Conservation (phyloP, 108 stramenopile genomes). For the Fistulifera solaris region DNA sequence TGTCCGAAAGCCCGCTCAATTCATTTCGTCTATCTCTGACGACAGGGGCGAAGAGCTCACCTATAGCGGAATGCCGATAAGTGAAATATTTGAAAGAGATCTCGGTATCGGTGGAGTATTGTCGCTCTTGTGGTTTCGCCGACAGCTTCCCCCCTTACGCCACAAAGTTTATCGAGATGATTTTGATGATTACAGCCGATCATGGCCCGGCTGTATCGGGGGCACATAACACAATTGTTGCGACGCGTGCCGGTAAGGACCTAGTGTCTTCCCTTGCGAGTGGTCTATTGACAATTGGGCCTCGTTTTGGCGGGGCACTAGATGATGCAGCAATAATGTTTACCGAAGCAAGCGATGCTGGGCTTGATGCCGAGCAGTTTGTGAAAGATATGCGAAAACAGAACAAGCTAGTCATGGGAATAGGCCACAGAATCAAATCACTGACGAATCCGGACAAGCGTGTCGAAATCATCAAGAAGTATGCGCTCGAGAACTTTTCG, state of each 20-base stretch:
- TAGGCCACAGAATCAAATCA: slow-evolving; percentile 83
- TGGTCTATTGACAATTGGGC: slow-evolving; percentile 84
- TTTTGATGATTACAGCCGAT: slow-evolving; percentile 85
- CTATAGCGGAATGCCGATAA: slow-evolving; percentile 85
- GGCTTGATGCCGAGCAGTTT: slow-evolving; percentile 55
- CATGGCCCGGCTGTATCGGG: slow-evolving; percentile 83
- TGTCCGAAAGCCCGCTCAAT: slow-evolving; percentile 87
- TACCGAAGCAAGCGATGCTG: slow-evolving; percentile 58
- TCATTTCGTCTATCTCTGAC: slow-evolving; percentile 86
- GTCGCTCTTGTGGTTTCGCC: slow-evolving; percentile 86
- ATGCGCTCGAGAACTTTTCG: slow-evolving; percentile 71
- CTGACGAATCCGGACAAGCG: slow-evolving; percentile 84
- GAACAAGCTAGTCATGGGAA: slow-evolving; percentile 90
- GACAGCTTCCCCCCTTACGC: slow-evolving; percentile 77
- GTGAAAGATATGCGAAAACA: slow-evolving; percentile 70
- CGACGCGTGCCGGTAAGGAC: slow-evolving; percentile 87
- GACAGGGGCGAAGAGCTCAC: slow-evolving; percentile 86
- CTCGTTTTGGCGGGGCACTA: slow-evolving; percentile 88
- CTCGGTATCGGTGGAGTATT: slow-evolving; percentile 85
- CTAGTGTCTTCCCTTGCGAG: slow-evolving; percentile 77
- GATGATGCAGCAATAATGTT: slow-evolving; percentile 80
- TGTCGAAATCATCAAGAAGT: slow-evolving; percentile 80
- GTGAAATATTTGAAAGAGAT: slow-evolving; percentile 72
- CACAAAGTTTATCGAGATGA: slow-evolving; percentile 90
- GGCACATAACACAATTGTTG: slow-evolving; percentile 91